Evolutionary conservation across 129 eudicot genomes (phyloP).

Genomic region (Erigeron canadensis): DNA sequence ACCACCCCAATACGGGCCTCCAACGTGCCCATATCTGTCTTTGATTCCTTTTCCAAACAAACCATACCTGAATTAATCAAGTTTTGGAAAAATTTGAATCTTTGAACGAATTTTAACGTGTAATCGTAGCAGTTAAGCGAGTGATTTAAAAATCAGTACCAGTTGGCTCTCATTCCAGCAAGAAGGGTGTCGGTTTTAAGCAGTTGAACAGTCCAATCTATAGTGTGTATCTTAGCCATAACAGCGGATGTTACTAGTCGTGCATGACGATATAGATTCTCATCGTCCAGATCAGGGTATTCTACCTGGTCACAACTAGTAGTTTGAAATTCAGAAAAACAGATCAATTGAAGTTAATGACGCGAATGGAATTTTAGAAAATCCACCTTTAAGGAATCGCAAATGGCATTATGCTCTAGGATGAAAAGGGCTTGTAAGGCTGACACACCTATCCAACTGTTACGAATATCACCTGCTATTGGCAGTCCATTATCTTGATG

Average conservation of each 20-base stretch:
- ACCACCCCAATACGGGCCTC: conserved; percentile 47
- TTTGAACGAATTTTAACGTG: background rate
- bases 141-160: conserved; percentile 32
- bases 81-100: background rate
- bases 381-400: conserved; percentile 54
- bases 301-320: conserved; percentile 32
- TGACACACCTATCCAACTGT: conserved; percentile 55
- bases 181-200: conserved; percentile 52
- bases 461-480: conserved; percentile 48
- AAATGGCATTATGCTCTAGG: conserved; percentile 56
- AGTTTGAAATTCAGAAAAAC: conserved; percentile 7
- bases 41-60: conserved; percentile 52
- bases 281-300: conserved; percentile 44
- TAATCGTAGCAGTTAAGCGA: background rate
- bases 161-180: conserved; percentile 58
- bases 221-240: conserved; percentile 68
- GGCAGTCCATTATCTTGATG: conserved; percentile 32
- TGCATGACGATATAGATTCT: conserved; percentile 50
- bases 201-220: conserved; percentile 75
- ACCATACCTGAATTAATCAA: conserved; percentile 44
- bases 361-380: background rate
- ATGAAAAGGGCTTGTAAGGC: conserved; percentile 56
- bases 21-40: conserved; percentile 53
- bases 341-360: background rate
- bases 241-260: conserved; percentile 62